These are phyloP conservation scores for Cyclocybe aegerita DNA, from an alignment of 768 basidiomycete species.

Conservation along the genomic window DNA sequence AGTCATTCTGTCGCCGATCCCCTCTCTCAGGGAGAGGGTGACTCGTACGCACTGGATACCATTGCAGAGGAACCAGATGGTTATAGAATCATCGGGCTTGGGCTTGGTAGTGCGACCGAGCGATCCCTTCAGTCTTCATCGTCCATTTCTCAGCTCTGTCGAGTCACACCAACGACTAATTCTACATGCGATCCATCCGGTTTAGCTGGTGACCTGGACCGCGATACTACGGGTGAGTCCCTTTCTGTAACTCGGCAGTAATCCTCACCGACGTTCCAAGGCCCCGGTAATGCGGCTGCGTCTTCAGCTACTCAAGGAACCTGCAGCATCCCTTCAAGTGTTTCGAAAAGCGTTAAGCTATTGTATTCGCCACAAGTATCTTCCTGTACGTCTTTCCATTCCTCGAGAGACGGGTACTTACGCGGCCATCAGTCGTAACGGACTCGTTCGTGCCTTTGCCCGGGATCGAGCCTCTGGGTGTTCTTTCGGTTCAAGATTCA, in stretches of 20 bases:
- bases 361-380: too few relatives aligned
- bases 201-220: too few relatives aligned
- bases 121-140: conserved; percentile 9
- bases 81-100: conserved; percentile 8
- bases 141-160: conserved; percentile 8
- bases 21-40: too few relatives aligned
- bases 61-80: not conserved
- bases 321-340: too few relatives aligned
- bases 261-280: too few relatives aligned
- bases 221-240: too few relatives aligned
- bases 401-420: not conserved
- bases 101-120: conserved; percentile 9
- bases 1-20: too few relatives aligned
- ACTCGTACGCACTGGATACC: too few relatives aligned
- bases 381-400: not conserved
- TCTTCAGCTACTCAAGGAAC: too few relatives aligned
- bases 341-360: too few relatives aligned
- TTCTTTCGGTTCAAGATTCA: not conserved
- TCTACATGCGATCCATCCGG: not conserved
- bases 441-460: not conserved
- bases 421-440: not conserved
- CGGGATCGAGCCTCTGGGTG: conserved; percentile 11
- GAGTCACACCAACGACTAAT: not conserved
- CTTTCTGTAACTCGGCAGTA: too few relatives aligned
- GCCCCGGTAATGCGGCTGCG: too few relatives aligned